These are phyloP conservation scores for Dendrocalamus sinicus DNA, from an alignment of 176 grass and related monocot species.

Conservation along the genomic window DNA sequence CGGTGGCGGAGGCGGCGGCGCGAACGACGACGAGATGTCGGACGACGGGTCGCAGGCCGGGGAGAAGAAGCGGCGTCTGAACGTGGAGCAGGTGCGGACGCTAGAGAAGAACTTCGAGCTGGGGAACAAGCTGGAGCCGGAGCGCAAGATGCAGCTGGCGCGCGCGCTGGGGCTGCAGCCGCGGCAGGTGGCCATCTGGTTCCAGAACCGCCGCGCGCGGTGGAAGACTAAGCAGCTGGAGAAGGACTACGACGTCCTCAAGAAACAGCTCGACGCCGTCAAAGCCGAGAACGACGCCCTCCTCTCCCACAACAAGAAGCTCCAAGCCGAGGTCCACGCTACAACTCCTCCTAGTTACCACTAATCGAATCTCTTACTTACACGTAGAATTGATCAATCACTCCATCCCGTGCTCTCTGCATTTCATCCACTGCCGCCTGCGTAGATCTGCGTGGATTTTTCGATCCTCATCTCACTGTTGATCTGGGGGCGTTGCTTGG, in stretches of 20 bases:
- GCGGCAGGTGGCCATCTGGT: conserved; percentile 93
- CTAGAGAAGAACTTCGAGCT: conserved; percentile 97
- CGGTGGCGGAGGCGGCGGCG: background rate
- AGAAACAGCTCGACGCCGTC: conserved; percentile 76
- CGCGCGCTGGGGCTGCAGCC: conserved; percentile 77
- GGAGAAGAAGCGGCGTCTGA: conserved; percentile 96
- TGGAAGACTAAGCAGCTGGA: conserved; percentile 97
- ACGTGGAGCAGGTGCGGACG: conserved; percentile 95
- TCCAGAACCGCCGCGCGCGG: conserved; percentile 84
- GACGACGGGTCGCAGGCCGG: conserved; percentile 84
- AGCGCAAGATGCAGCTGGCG: conserved; percentile 85
- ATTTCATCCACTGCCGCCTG: background rate
- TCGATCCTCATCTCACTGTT: background rate
- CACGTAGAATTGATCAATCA: background rate
- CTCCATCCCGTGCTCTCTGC: background rate
- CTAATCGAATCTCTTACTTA: background rate
- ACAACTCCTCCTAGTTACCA: background rate
- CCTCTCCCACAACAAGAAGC: conserved; percentile 86
- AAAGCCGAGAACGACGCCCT: conserved; percentile 81
- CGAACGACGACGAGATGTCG: conserved; percentile 76
- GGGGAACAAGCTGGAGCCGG: conserved; percentile 88
- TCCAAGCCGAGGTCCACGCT: conserved; percentile 68
- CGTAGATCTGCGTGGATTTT: conserved; percentile 34
- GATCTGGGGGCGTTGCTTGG: conserved; percentile 3
- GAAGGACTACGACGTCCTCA: conserved; percentile 89